Conservation (phyloP, 768 basidiomycete species). For the Kwoniella pini region DNA sequence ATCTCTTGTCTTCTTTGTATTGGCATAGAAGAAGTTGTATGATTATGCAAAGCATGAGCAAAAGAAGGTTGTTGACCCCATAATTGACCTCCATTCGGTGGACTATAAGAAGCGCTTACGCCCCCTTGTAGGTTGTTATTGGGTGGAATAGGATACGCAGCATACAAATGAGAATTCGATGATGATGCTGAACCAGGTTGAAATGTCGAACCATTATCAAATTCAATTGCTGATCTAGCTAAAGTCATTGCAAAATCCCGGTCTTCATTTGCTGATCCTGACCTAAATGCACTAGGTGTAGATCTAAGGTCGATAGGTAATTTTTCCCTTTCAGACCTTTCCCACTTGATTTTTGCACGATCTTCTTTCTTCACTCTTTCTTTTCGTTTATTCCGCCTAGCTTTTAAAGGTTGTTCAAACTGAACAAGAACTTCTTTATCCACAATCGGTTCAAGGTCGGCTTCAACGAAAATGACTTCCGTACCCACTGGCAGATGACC, state of each 20-base stretch:
- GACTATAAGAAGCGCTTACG: slow-evolving; percentile 14
- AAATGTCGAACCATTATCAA: slow-evolving; percentile 12
- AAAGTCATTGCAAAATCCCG: slow-evolving; percentile 48
- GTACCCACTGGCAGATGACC: slow-evolving; percentile 86
- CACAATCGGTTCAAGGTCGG: slow-evolving; percentile 76
- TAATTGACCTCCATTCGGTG: background rate
- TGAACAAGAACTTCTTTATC: slow-evolving; percentile 72
- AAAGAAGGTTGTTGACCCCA: slow-evolving; percentile 27
- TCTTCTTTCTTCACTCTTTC: slow-evolving; percentile 87
- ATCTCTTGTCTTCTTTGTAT: slow-evolving; percentile 15
- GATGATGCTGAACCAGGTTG: slow-evolving; percentile 20
- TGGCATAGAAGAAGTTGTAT: slow-evolving; percentile 23
- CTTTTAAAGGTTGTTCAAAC: slow-evolving; percentile 79
- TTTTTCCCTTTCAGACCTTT: slow-evolving; percentile 69
- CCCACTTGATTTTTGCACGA: slow-evolving; percentile 72
- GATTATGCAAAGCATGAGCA: slow-evolving; percentile 27
- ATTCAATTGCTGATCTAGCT: slow-evolving; percentile 41
- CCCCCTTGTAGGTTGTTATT: background rate
- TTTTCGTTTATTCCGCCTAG: slow-evolving; percentile 69
- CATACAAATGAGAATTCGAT: slow-evolving; percentile 8
- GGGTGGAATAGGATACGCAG: slow-evolving; percentile 7
- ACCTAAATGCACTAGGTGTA: background rate
- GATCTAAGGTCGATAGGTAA: slow-evolving; percentile 39
- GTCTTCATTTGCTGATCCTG: slow-evolving; percentile 28
- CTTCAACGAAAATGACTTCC: slow-evolving; percentile 91